Base-by-base conservation (phyloP, 192 early-diverging fungal genomes). In the Backusella circina region DNA sequence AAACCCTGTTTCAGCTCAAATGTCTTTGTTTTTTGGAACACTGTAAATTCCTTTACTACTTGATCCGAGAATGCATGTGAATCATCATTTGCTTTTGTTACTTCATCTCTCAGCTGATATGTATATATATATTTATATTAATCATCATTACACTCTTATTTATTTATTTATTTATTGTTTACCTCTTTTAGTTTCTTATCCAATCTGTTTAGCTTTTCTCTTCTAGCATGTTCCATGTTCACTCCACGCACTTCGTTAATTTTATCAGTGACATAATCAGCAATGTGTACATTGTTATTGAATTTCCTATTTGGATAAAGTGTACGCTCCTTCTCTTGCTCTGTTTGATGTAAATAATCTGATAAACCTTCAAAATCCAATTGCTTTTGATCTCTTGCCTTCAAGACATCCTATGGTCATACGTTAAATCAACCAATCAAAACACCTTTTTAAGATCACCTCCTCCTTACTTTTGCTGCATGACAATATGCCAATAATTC, bases 311-410 rank as follows among this genome's bases (percentile, higher is more conserved):
- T 91, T 54, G 92, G 88, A 78, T 88, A 88, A 32, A 89, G 64
- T 61, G 92, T 84, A 9, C 91, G 84, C 28, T 96, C 94, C 41
- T 90, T 88, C 64, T 98, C 96, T 0, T 87, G 75, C 0, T 82
- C 79, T 26, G 93, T 85, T 67, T 91, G 90, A 76, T 93, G 88
- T 65, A 97, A 81, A 54, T 92, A 96, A 66, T 87, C 85, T 8
- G 90, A 88, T 51, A 99, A 82, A 65, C 93, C 96, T 84, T 99
- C 96, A 80, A 91, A 91, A 85, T 99, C 97, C 8, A 97, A 85
- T 84, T 99, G 97, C 83, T 98, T 98, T 81, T 99, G 96, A 83
- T 99, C 97, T 23, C 96, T 83, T 68, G 88, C 75, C 71, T 87
- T 90, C 30, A 99, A 85, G 41, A 93, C 86, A 70, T 93, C 92